Evolutionary conservation across 176 grass and related monocot species (phyloP).

Genomic region (Dendrocalamus sinicus): DNA sequence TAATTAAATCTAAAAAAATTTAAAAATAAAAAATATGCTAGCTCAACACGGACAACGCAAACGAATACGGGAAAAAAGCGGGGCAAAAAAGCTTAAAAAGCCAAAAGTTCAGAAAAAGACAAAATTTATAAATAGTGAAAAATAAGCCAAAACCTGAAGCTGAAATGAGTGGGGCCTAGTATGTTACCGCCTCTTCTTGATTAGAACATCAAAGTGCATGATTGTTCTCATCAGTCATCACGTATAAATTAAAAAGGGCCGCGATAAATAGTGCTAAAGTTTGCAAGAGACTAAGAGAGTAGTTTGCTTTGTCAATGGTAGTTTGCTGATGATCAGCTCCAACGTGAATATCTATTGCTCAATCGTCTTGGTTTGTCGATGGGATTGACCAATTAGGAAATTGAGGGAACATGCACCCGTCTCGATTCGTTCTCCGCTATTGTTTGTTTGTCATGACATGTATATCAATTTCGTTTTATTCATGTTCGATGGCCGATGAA

Average conservation of each 20-base stretch:
- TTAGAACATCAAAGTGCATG: not conserved
- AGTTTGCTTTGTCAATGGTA: not conserved
- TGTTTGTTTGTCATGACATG: not conserved
- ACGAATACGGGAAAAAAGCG: too few relatives aligned
- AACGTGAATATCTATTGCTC: not conserved
- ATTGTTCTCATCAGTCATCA: not conserved
- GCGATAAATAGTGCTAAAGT: not conserved
- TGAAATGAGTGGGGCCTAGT: too few relatives aligned
- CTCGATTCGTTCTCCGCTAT: not conserved
- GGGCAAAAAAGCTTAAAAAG: too few relatives aligned
- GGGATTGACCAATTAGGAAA: not conserved
- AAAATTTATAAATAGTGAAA: too few relatives aligned
- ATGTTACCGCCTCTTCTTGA: not conserved
- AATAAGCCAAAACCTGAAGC: too few relatives aligned
- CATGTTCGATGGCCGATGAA: not conserved
- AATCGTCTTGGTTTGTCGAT: not conserved
- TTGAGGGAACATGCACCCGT: not conserved
- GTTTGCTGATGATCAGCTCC: not conserved
- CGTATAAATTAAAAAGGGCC: too few relatives aligned
- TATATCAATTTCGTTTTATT: not conserved
- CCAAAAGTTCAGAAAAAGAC: accelerated
- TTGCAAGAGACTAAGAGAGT: not conserved
- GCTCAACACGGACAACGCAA: too few relatives aligned
- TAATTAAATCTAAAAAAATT: too few relatives aligned
- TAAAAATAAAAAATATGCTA: too few relatives aligned